Evolutionary conservation across 176 grass and related monocot species (phyloP).

Genomic region (Miscanthus lutarioriparius): DNA sequence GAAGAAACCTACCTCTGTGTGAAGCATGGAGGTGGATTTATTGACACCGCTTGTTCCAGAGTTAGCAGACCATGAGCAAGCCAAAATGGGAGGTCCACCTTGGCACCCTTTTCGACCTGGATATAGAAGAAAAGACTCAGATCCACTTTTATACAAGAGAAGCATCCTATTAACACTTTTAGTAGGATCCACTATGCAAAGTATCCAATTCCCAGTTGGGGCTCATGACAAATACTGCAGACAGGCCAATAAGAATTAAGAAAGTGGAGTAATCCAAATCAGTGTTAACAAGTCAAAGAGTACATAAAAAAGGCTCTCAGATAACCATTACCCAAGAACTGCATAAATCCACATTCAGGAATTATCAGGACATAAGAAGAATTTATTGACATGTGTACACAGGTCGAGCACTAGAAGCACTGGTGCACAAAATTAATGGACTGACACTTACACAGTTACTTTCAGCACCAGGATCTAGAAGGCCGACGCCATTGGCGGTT

Average conservation of each 20-base stretch:
- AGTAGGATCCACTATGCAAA: background rate
- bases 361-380: background rate
- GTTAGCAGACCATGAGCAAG: constrained; percentile 71
- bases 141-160: background rate
- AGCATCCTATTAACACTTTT: background rate
- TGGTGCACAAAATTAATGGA: background rate
- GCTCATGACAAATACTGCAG: background rate
- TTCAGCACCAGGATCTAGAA: constrained; percentile 80
- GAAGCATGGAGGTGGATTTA: constrained; percentile 70
- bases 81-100: constrained; percentile 88
- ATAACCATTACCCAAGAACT: background rate
- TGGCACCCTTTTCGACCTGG: constrained; percentile 84
- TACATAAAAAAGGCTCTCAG: background rate
- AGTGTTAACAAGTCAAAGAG: background rate
- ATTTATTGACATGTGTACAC: background rate
- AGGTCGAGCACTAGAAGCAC: background rate
- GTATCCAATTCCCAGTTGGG: background rate
- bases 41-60: constrained; percentile 65
- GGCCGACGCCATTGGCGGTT: constrained; percentile 58
- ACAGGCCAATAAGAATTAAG: background rate
- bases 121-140: constrained; percentile 17
- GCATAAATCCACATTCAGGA: background rate
- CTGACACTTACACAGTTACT: constrained; percentile 56
- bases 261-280: background rate
- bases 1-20: constrained; percentile 62